Evolutionary conservation across 148 eudicot genomes (phyloP).

Genomic region (Fagopyrum esculentum): DNA sequence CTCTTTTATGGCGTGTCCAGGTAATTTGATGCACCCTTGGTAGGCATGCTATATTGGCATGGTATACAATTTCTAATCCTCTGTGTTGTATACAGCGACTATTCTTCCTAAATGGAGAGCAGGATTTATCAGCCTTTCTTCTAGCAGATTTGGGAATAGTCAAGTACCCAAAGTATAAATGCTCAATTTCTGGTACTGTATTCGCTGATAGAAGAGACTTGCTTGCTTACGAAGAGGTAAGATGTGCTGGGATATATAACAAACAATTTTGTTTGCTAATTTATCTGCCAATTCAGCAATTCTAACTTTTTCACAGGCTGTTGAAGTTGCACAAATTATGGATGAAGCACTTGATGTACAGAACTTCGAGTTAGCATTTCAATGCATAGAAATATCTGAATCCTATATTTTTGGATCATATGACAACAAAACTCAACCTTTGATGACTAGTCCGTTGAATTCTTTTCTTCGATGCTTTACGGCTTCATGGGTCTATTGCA

Average conservation of each 20-base stretch:
- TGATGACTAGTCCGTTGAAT: slow-evolving; percentile 24
- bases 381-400: slow-evolving; percentile 54
- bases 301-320: slow-evolving; percentile 40
- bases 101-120: slow-evolving; percentile 83
- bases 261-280: slow-evolving; percentile 16
- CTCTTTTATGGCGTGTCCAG: slow-evolving; percentile 88
- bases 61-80: slow-evolving; percentile 3
- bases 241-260: slow-evolving; percentile 11
- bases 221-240: slow-evolving; percentile 93
- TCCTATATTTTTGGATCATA: slow-evolving; percentile 39
- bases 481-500: slow-evolving; percentile 81
- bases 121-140: slow-evolving; percentile 76
- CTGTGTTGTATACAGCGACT: slow-evolving; percentile 59
- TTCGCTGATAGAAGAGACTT: slow-evolving; percentile 48
- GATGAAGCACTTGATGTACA: slow-evolving; percentile 75
- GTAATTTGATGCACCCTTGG: slow-evolving; percentile 26
- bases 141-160: slow-evolving; percentile 78
- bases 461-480: slow-evolving; percentile 59
- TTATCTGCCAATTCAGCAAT: neutral
- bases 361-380: slow-evolving; percentile 38
- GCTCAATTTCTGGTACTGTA: slow-evolving; percentile 44
- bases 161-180: slow-evolving; percentile 73
- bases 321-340: slow-evolving; percentile 84
- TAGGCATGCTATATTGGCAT: neutral
- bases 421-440: slow-evolving; percentile 18